A percentile compares a stretch with the other conserved stretches of the same genome.
Conservation (phyloP, 2,329 filamentous ascomycete species). For the Leptographium lundbergii region DNA sequence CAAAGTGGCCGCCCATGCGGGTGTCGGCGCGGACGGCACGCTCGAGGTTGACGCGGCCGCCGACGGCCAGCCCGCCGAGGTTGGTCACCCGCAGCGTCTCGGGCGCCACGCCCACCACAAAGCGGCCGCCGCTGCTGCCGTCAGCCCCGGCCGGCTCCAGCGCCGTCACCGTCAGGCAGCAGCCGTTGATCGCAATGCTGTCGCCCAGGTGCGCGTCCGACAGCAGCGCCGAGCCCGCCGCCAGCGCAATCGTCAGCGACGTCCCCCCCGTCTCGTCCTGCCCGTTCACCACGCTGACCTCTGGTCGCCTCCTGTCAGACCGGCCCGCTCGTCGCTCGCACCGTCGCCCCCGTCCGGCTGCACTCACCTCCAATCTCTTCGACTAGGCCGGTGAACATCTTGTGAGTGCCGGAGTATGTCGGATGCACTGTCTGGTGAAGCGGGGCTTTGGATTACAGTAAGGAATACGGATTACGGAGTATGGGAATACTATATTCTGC, state of each 20-base stretch:
- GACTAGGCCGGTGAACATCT: slow-evolving; percentile 93
- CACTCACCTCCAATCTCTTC: slow-evolving; percentile 81
- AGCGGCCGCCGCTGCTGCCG: slow-evolving; percentile 29
- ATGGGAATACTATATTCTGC: too few relatives aligned
- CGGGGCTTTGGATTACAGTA: not conserved
- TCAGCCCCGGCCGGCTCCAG: slow-evolving; percentile 23
- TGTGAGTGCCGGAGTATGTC: not conserved
- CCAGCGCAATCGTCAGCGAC: slow-evolving; percentile 71
- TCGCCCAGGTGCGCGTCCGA: slow-evolving; percentile 77
- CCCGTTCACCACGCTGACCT: slow-evolving; percentile 67
- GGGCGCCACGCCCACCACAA: slow-evolving; percentile 88
- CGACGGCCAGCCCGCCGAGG: slow-evolving; percentile 58
- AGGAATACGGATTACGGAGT: not conserved
- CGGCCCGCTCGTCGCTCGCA: not conserved
- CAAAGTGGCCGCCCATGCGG: slow-evolving; percentile 96
- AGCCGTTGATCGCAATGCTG: slow-evolving; percentile 90
- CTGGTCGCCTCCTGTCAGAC: slow-evolving; percentile 31
- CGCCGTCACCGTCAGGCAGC: slow-evolving; percentile 76
- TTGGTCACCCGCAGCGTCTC: slow-evolving; percentile 95
- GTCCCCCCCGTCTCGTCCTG: slow-evolving; percentile 80
- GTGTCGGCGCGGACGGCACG: slow-evolving; percentile 82
- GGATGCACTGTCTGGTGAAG: not conserved
- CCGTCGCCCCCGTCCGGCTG: too few relatives aligned
- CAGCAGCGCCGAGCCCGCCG: slow-evolving; percentile 57
- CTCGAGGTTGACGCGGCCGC: slow-evolving; percentile 77